phyloP scores from a whole-genome alignment of 768 basidiomycete genomes.

The Pholiota conissans region DNA sequence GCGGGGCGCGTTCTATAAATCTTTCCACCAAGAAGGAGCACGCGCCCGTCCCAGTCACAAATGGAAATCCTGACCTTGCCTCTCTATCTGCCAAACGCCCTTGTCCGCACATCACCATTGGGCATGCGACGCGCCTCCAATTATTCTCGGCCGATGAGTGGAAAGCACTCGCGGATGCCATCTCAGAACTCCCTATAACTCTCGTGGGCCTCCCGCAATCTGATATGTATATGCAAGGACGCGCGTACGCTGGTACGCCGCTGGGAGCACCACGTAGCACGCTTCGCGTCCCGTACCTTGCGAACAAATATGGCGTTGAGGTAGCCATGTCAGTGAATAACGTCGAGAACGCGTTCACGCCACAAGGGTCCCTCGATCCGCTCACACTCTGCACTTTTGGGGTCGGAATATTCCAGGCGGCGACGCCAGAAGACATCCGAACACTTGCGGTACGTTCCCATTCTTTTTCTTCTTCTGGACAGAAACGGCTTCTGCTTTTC shows the following conservation, averaged over 20 bases:
- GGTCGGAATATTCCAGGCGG: conserved; percentile 59
- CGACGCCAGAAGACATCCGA: conserved; percentile 44
- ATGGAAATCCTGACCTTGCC: background rate
- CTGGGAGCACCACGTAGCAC: conserved; percentile 52
- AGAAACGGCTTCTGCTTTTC: background rate
- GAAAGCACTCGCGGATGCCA: conserved; percentile 38
- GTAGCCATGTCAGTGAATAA: conserved; percentile 65
- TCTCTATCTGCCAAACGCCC: conserved; percentile 18
- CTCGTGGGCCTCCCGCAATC: conserved; percentile 63
- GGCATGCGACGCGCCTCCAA: conserved; percentile 61
- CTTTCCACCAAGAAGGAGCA: background rate
- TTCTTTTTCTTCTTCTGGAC: background rate
- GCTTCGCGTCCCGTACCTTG: conserved; percentile 51
- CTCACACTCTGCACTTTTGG: conserved; percentile 59
- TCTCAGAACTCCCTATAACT: conserved; percentile 45
- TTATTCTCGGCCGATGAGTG: conserved; percentile 45
- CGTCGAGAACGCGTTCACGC: conserved; percentile 67
- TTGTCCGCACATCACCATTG: conserved; percentile 49
- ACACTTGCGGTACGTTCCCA: conserved; percentile 44
- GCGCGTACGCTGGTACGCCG: conserved; percentile 31
- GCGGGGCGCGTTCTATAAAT: background rate
- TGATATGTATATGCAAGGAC: conserved; percentile 71
- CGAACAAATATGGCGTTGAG: conserved; percentile 42
- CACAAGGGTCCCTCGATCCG: conserved; percentile 65
- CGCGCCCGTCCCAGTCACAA: background rate